Evolutionary conservation across 148 eudicot genomes (phyloP).

Genomic region (Persicaria tinctoria): DNA sequence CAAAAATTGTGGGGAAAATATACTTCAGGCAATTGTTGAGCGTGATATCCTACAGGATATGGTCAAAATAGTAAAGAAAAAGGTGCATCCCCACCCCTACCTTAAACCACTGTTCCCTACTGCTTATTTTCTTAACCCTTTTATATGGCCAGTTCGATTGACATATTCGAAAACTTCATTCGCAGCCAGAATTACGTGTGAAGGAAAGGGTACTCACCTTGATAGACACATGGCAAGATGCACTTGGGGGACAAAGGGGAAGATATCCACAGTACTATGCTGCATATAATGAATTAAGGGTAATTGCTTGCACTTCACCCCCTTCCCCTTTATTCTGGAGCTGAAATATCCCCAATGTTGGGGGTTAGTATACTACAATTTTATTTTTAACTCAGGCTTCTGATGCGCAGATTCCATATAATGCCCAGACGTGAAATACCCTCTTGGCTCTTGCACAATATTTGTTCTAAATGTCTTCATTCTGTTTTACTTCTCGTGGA

Average conservation of each 20-base stretch:
- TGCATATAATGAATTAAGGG: constrained; percentile 88
- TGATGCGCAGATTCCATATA: not conserved
- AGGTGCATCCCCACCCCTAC: constrained; percentile 30
- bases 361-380: not conserved
- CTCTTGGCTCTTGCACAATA: not conserved
- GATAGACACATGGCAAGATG: constrained; percentile 94
- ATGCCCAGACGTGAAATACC: not conserved
- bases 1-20: constrained; percentile 80
- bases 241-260: constrained; percentile 77
- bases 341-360: not conserved
- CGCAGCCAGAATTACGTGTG: constrained; percentile 82
- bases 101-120: not conserved
- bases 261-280: constrained; percentile 71
- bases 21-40: constrained; percentile 73
- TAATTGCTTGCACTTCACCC: constrained; percentile 19
- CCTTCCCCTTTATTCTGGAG: not conserved
- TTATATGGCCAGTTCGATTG: not conserved
- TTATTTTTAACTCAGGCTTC: not conserved
- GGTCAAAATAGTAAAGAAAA: constrained; percentile 94
- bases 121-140: not conserved
- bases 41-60: constrained; percentile 89
- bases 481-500: not conserved
- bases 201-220: constrained; percentile 72
- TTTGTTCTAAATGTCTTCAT: not conserved
- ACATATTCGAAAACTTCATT: constrained; percentile 11